These are phyloP conservation scores for Candida neerlandica DNA, from an alignment of 1,139 yeast species.

Conservation along the genomic window DNA sequence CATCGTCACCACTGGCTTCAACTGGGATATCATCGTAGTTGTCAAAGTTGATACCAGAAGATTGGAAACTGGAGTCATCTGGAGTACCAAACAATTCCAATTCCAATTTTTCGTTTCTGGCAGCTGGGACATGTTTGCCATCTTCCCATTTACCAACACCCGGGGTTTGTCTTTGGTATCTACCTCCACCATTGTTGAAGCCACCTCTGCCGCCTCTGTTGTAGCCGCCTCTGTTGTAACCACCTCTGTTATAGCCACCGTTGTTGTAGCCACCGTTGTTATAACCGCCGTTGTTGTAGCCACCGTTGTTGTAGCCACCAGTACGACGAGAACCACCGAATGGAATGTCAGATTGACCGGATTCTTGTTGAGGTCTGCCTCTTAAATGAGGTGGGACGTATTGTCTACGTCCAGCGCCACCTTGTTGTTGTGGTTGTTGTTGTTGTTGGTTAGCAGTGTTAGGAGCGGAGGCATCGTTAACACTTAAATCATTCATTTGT, in stretches of 20 bases:
- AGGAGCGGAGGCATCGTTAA: conserved; percentile 23
- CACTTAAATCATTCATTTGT: conserved; percentile 48
- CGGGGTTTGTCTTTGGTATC: conserved; percentile 29
- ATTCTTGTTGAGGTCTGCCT: conserved; percentile 23
- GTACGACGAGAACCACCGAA: conserved; percentile 18
- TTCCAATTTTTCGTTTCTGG: conserved; percentile 71
- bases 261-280: conserved; percentile 30
- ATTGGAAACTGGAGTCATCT: conserved; percentile 81
- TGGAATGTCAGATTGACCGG: conserved; percentile 8
- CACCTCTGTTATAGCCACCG: conserved; percentile 19
- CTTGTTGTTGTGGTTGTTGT: conserved; percentile 11
- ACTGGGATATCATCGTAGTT: conserved; percentile 98
- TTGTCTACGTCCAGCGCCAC: conserved; percentile 24
- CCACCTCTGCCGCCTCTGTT: conserved; percentile 30
- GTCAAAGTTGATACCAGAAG: conserved; percentile 97
- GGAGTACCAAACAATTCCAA: conserved; percentile 82
- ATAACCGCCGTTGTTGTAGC: conserved; percentile 19
- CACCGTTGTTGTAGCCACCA: conserved; percentile 18
- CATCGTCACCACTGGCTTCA: conserved; percentile 94
- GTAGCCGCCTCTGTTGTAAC: conserved; percentile 21
- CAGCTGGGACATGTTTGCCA: conserved; percentile 88
- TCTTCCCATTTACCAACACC: conserved; percentile 79
- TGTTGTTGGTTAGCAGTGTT: conserved; percentile 13
- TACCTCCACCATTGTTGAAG: conserved; percentile 23
- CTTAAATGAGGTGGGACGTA: conserved; percentile 78